These are phyloP conservation scores for Debaryomyces sp. DNA, from an alignment of 1,139 yeast species.

Conservation along the genomic window DNA sequence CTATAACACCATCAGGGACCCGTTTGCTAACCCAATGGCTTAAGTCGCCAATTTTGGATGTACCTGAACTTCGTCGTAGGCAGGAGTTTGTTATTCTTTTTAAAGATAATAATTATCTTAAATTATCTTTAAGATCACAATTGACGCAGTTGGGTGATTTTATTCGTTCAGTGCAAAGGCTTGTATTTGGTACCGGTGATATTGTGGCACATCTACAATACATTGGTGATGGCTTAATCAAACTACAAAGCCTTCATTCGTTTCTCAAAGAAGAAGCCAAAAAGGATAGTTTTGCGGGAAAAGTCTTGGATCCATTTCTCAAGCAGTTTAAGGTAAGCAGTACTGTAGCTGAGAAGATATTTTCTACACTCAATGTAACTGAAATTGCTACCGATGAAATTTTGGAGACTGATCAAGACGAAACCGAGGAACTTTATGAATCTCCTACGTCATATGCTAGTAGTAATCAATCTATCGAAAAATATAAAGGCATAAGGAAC, in stretches of 20 bases:
- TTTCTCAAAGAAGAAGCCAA: constrained; percentile 22
- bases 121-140: constrained; percentile 27
- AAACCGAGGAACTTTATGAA: constrained; percentile 9
- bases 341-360: constrained; percentile 29
- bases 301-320: constrained; percentile 22
- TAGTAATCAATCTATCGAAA: constrained; percentile 23
- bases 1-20: constrained; percentile 82
- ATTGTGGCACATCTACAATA: constrained; percentile 31
- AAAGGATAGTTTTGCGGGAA: constrained; percentile 11
- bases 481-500: constrained; percentile 17
- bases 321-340: constrained; percentile 31
- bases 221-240: constrained; percentile 36
- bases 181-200: constrained; percentile 42
- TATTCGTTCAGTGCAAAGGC: constrained; percentile 39
- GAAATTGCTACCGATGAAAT: constrained; percentile 12
- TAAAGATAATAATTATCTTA: constrained; percentile 37
- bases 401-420: constrained; percentile 1
- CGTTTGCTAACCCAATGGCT: constrained; percentile 80
- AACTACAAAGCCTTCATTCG: constrained; percentile 26
- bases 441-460: constrained; percentile 16
- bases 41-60: constrained; percentile 72
- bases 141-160: constrained; percentile 40
- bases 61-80: constrained; percentile 56
- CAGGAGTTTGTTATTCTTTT: constrained; percentile 66
- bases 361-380: constrained; percentile 27